These are phyloP conservation scores for Diaporthe sp. DNA, from an alignment of 2,329 filamentous ascomycete genomes.

Conservation along the genomic window DNA sequence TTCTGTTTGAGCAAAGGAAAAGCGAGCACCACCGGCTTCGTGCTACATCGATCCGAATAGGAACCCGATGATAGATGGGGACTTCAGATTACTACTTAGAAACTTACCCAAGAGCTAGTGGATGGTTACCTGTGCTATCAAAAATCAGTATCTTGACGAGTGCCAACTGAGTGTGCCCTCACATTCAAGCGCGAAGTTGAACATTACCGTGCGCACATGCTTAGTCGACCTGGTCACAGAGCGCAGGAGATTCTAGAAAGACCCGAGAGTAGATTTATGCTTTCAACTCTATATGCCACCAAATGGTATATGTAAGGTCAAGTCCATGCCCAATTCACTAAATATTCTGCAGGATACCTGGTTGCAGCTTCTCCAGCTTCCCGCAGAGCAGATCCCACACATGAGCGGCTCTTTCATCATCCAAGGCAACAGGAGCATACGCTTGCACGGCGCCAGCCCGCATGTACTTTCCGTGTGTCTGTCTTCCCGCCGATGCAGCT, in stretches of 20 bases:
- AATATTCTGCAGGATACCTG: conserved; percentile 28
- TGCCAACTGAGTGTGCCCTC: too few species aligned
- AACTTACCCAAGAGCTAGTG: too few species aligned
- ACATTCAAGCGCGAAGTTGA: too few species aligned
- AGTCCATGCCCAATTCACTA: background rate
- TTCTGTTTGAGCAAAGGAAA: too few species aligned
- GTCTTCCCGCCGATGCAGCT: conserved; percentile 40
- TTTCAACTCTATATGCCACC: background rate
- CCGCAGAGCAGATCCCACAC: conserved; percentile 37
- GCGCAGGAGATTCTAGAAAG: background rate
- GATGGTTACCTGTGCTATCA: too few species aligned
- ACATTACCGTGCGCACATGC: background rate
- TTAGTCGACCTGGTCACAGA: background rate
- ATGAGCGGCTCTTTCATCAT: conserved; percentile 35
- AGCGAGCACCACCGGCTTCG: too few species aligned
- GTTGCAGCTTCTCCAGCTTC: conserved; percentile 34
- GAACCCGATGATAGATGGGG: too few species aligned
- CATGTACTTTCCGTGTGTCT: conserved; percentile 44
- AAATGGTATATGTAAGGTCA: background rate
- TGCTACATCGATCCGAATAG: too few species aligned
- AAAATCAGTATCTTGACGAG: too few species aligned
- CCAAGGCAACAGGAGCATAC: conserved; percentile 38
- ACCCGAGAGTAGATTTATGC: background rate
- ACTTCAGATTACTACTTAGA: too few species aligned
- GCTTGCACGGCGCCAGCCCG: conserved; percentile 40